Percentiles rank a stretch among this genome's conserved stretches.
phyloP scores from a whole-genome alignment of 805 yeast genomes.

The Kregervanrija fluxuum region DNA sequence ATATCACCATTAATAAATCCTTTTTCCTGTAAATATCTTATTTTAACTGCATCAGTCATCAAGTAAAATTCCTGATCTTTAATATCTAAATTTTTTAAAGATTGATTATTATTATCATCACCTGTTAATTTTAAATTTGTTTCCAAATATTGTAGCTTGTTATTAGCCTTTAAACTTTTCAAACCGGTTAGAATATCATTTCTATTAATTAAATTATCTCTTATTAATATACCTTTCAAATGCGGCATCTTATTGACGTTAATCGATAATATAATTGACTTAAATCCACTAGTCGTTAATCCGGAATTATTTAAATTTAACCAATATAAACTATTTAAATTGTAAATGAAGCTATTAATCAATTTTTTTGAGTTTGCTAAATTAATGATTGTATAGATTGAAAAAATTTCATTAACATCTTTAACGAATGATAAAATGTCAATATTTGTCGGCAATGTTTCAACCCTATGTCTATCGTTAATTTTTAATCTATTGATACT shows the following conservation, averaged over 20 bases:
- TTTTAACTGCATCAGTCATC: conserved; percentile 8
- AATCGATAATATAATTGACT: conserved; percentile 7
- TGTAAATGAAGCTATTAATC: conserved; percentile 3
- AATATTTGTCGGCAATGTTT: conserved; percentile 8
- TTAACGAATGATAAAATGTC: conserved; percentile 3
- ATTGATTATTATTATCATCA: not conserved
- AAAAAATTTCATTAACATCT: conserved; percentile 4
- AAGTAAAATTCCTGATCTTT: conserved; percentile 4
- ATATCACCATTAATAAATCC: not conserved
- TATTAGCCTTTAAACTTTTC: too few relatives aligned
- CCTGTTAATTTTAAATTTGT: conserved; percentile 1
- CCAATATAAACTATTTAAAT: conserved; percentile 6
- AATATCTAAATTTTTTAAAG: not conserved
- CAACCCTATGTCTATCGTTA: conserved; percentile 6
- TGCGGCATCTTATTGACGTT: conserved; percentile 5
- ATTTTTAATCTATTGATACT: conserved; percentile 4
- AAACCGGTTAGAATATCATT: too few relatives aligned
- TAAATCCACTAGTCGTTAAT: conserved; percentile 1
- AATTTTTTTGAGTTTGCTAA: not conserved
- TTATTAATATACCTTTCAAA: conserved; percentile 5
- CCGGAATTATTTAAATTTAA: conserved; percentile 4
- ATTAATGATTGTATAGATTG: not conserved
- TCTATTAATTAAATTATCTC: conserved; percentile 1
- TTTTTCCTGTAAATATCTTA: conserved; percentile 1
- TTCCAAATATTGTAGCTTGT: conserved; percentile 9